Evolutionary conservation across 1,284 basidiomycete genomes (phyloP), one percentile per base, ranked within the genome.

Genomic region (Microbotryomycetes sp.): DNA sequence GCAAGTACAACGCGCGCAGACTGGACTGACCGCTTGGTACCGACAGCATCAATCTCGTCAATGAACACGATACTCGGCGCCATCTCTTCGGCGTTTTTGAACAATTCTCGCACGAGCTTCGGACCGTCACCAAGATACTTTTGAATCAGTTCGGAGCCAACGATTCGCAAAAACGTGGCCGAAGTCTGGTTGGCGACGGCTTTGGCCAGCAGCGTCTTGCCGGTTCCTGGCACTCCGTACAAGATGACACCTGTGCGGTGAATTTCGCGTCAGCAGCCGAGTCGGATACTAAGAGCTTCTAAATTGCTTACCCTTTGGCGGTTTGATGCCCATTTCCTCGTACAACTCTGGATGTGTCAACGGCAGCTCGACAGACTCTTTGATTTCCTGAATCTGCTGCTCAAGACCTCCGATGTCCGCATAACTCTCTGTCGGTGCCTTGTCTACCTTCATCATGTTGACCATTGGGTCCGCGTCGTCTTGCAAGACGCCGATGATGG

Each of bases 251-350:
- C 96, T 68, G 54, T 2, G 29, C 6, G 24, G 23, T 5, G 24
- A 26, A 16, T 11, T 46, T 13, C 5, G 31, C 3, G 45, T 46
- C n/a, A 51, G 30, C n/a, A 27, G 24, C 21, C 5, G 28, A 30
- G 41, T 3, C 6, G 23, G 30, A 24, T 16, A 9, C 9, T 1
- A 24, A 56, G 35, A 29, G n/a, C n/a, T n/a, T n/a, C n/a, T n/a
- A n/a, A n/a, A n/a, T n/a, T n/a, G n/a, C n/a, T n/a, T n/a, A 68
- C 67, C 67, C 76, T 98, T 98, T 35, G 96, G 96, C 45, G 94
- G 94, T 71, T 88, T 88, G 77, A 98, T 97, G 62, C 96, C 96
- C 96, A 99, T 97, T 80, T 98, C 94, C 76, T 98, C 94, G 78
- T 98, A 99, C 46, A 98, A 79, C 74, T 99, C 96, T 9, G 96